Base-by-base conservation (phyloP, 1,284 basidiomycete genomes). In the Macrocybe sp. region DNA sequence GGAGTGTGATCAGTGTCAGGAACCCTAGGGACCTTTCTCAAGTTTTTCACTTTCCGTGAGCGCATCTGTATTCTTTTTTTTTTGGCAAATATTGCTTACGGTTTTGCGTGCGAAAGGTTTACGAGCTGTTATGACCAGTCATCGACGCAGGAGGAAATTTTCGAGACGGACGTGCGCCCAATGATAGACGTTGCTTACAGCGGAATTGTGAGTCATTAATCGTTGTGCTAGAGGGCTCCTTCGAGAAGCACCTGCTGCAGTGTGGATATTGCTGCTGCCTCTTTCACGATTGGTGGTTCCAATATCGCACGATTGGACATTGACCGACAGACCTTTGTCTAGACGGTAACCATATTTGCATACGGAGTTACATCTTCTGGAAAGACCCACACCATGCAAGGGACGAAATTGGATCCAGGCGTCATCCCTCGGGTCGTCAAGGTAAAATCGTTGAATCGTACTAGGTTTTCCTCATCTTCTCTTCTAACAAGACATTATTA, bases 301-400 rank as follows among this genome's bases (percentile, higher is more conserved):
- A 22, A 22, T 22, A 22, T 22, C 22, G 22, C 4, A 22, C 4
- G 22, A 22, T 4, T 22, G 2, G 4, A 22, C 22, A 22, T 22
- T 4, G 22, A 22, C 22, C 4, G 22, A 22, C 22, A 22, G 22
- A 22, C 22, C 22, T 22, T 22, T 22, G 30, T 31, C 29, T 37
- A 89, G 84, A 88, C 84, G 0, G 83, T 88, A 3, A 89, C 87
- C 5, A 79, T 90, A 16, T 89, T 90, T 53, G 86, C 87, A 1
- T 90, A 90, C 62, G 87, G 87, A 6, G 87, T 90, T 11, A 89
- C 87, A 5, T 88, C 84, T 3, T 88, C 85, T 9, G 87, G 87
- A 11, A 90, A 90, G 69, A 89, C 87, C 0, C 81, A 90, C 64
- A 92, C 90, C 0, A 92, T 93, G 85, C 89, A 92, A 63, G 89